phyloP scores from a whole-genome alignment of 441 rosid genomes.

The Syzygium syzygioides region DNA sequence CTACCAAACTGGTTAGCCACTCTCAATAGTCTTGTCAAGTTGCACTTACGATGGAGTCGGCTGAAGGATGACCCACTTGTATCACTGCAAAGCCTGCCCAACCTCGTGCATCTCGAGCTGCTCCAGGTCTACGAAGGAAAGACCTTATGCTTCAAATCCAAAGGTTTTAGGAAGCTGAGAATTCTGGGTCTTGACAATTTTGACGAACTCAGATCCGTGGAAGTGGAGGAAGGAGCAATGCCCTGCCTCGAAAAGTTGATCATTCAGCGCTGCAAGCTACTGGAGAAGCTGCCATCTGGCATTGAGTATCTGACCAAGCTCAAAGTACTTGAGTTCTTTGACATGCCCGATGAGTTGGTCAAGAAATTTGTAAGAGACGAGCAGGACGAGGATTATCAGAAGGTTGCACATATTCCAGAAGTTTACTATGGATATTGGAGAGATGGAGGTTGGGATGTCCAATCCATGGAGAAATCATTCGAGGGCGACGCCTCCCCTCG shows the following conservation, averaged over 20 bases:
- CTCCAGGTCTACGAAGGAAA: background rate
- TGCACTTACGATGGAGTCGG: background rate
- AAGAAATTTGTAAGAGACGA: background rate
- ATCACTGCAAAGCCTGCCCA: background rate
- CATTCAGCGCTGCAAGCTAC: background rate
- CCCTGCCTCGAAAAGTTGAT: background rate
- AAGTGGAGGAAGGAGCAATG: background rate
- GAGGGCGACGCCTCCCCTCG: background rate
- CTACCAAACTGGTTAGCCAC: background rate
- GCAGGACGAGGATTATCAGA: background rate
- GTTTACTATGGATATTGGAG: background rate
- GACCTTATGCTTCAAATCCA: background rate
- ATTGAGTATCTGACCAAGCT: background rate
- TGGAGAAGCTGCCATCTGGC: background rate
- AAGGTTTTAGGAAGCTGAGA: background rate
- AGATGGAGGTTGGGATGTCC: background rate
- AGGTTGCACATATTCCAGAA: background rate
- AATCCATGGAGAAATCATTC: background rate
- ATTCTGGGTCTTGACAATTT: background rate
- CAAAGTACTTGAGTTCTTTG: background rate
- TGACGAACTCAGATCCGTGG: background rate
- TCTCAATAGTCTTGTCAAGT: background rate
- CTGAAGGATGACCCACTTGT: background rate
- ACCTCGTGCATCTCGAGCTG: background rate
- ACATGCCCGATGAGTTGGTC: background rate